Evolutionary conservation across 805 yeast genomes (phyloP).

Genomic region (Candida germanica): DNA sequence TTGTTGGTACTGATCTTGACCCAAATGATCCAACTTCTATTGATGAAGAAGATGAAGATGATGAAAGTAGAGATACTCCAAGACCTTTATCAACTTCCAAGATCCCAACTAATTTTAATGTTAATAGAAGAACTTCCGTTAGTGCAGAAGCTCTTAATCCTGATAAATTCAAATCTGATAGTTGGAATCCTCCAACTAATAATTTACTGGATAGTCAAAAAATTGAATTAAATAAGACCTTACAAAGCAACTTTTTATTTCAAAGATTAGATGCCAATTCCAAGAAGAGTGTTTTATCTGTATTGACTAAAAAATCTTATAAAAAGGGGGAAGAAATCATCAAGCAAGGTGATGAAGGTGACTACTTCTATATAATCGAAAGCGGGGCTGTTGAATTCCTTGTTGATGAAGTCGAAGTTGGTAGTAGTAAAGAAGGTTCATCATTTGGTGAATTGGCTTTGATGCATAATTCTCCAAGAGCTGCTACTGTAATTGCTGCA

Average conservation of each 20-base stretch:
- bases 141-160: conserved; percentile 87
- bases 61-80: conserved; percentile 13
- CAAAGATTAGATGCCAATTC: conserved; percentile 78
- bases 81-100: conserved; percentile 14
- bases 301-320: conserved; percentile 72
- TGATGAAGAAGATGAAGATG: conserved; percentile 8
- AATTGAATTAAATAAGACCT: conserved; percentile 62
- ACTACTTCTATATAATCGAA: conserved; percentile 84
- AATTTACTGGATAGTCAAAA: conserved; percentile 63
- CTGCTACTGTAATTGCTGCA: conserved; percentile 85
- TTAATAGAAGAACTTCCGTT: conserved; percentile 84
- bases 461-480: conserved; percentile 97
- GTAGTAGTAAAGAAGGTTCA: conserved; percentile 78
- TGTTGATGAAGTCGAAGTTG: conserved; percentile 69
- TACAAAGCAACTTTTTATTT: conserved; percentile 81
- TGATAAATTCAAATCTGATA: conserved; percentile 58
- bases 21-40: conserved; percentile 22
- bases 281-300: conserved; percentile 71
- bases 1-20: conserved; percentile 10
- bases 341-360: conserved; percentile 92
- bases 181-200: conserved; percentile 72
- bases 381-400: conserved; percentile 77
- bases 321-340: conserved; percentile 64
- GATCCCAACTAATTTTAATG: conserved; percentile 64
- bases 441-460: conserved; percentile 96